phyloP scores from a whole-genome alignment of 441 rosid species.

The Pelargonium australe region DNA sequence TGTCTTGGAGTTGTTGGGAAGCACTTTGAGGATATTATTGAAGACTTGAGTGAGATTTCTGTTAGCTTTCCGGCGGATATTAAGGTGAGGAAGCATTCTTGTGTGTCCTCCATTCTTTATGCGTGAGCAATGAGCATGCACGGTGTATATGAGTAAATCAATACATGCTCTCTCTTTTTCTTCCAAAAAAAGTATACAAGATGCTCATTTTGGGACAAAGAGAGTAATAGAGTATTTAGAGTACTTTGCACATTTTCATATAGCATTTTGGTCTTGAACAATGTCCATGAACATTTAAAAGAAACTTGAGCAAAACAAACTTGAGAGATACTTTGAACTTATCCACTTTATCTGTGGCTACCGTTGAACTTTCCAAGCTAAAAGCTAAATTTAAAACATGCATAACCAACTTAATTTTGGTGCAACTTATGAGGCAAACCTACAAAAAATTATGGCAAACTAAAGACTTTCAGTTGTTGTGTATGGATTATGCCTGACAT shows the following conservation, averaged over 20 bases:
- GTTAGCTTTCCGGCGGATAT: conserved; percentile 50
- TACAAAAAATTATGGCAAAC: not conserved
- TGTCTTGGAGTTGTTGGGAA: conserved; percentile 78
- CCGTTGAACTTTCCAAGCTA: not conserved
- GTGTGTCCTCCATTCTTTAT: not conserved
- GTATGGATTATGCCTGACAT: too few relatives aligned
- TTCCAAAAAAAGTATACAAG: too few relatives aligned
- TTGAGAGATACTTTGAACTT: not conserved
- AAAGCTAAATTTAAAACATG: not conserved
- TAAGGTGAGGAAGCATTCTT: conserved; percentile 40
- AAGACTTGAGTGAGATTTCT: conserved; percentile 56
- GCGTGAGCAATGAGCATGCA: not conserved
- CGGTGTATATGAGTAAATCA: not conserved
- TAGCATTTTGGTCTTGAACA: not conserved
- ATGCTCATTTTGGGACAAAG: not conserved
- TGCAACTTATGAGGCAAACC: not conserved
- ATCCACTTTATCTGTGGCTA: not conserved
- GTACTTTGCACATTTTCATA: not conserved
- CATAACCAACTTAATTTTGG: not conserved
- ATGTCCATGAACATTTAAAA: not conserved
- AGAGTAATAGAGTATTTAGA: not conserved
- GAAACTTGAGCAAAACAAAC: not conserved
- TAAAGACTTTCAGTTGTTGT: not conserved
- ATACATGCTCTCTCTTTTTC: not conserved
- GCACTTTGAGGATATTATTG: conserved; percentile 67